Conservation (phyloP, 1,284 basidiomycete genomes). For the Lignosus rhinocerotis region DNA sequence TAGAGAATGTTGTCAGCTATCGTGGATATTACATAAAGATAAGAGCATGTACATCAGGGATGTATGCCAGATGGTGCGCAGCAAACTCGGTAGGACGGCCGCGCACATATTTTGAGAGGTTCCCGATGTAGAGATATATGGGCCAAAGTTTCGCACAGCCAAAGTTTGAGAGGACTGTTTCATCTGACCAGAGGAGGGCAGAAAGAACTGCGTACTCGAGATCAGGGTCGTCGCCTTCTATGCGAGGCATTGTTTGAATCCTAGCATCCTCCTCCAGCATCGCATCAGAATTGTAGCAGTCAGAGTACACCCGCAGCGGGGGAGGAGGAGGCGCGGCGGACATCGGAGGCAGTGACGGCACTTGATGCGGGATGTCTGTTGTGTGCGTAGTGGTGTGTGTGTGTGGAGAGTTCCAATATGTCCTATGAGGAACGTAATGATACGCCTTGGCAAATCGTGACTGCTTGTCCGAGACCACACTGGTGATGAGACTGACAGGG, state of each 20-base stretch:
- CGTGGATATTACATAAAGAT: no score
- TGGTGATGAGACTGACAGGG: background rate
- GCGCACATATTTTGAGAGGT: constrained; percentile 28
- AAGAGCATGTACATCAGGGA: constrained; percentile 36
- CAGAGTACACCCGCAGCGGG: constrained; percentile 9
- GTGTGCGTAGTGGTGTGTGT: no score
- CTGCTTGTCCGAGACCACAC: background rate
- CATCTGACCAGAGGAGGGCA: constrained; percentile 25
- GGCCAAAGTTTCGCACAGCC: constrained; percentile 18
- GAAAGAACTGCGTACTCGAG: constrained; percentile 19
- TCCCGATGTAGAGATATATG: constrained; percentile 20
- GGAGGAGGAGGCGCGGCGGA: no score
- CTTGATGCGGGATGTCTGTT: no score
- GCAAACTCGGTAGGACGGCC: constrained; percentile 17
- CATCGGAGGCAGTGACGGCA: no score
- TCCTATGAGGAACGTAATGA: no score
- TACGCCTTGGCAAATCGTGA: no score
- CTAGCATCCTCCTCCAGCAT: constrained; percentile 22
- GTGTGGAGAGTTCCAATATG: no score
- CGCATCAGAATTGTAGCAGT: constrained; percentile 23
- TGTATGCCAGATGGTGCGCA: constrained; percentile 31
- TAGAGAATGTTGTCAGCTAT: background rate
- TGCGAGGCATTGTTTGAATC: constrained; percentile 6
- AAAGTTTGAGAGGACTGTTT: constrained; percentile 22
- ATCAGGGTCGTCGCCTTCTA: constrained; percentile 8